phyloP scores from a whole-genome alignment of 169 alveolate genomes.

The Cryptosporidium canis region DNA sequence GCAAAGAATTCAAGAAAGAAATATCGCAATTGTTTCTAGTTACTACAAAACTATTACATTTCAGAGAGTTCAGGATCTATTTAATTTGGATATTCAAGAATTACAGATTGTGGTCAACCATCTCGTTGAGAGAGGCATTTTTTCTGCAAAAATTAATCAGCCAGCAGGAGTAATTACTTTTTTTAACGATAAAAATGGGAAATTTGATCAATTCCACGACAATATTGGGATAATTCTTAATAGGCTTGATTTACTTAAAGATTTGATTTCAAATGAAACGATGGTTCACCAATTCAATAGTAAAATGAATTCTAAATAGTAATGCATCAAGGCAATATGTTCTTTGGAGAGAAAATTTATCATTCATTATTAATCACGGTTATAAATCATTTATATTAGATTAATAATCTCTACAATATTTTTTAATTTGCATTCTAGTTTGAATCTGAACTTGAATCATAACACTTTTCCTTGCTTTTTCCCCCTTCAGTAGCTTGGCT shows the following conservation, averaged over 20 bases:
- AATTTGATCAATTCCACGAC: conserved; percentile 29
- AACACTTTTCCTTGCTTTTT: neutral
- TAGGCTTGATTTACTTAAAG: conserved; percentile 45
- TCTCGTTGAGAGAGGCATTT: conserved; percentile 31
- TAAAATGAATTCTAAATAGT: neutral
- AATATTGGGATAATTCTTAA: conserved; percentile 21
- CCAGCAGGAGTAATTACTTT: conserved; percentile 13
- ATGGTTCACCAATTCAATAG: conserved; percentile 54
- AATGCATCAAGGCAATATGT: neutral
- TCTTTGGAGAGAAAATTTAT: neutral
- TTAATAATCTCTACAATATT: neutral
- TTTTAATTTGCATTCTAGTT: neutral
- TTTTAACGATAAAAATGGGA: neutral
- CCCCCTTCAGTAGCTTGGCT: neutral
- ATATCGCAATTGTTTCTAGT: conserved; percentile 9
- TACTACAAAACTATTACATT: conserved; percentile 53
- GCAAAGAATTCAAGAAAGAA: conserved; percentile 67
- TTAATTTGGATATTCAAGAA: conserved; percentile 44
- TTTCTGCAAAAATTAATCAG: conserved; percentile 66
- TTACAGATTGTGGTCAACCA: conserved; percentile 43
- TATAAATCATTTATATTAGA: neutral
- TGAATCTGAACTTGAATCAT: neutral
- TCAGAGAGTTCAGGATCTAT: conserved; percentile 48
- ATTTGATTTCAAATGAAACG: conserved; percentile 45
- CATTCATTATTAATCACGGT: neutral